A percentile compares a stretch with the other conserved stretches of the same genome.
Evolutionary conservation across 2,329 filamentous ascomycete species (phyloP).

Genomic region (Dothistroma septosporum): DNA sequence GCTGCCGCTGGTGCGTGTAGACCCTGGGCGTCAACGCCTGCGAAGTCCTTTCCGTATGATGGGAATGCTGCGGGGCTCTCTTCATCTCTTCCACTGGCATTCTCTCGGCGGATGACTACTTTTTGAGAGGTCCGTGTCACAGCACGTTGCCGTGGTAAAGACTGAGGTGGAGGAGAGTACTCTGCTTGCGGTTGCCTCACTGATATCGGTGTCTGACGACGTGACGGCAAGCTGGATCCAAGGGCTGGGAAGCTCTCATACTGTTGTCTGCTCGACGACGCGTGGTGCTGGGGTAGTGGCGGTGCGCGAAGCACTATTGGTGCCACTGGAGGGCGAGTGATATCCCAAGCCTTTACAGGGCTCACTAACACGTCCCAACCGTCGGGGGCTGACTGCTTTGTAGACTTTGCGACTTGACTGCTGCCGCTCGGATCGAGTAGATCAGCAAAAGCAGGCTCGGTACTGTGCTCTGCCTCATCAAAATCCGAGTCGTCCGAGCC

Average conservation of each 20-base stretch:
- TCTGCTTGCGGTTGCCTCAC: background rate
- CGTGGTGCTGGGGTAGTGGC: background rate
- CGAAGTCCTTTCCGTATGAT: constrained; percentile 7
- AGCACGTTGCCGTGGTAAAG: background rate
- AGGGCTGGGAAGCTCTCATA: background rate
- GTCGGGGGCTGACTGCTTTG: background rate
- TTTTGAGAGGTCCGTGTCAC: background rate
- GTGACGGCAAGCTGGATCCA: background rate
- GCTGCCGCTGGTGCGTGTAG: constrained; percentile 11
- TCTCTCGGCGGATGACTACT: background rate
- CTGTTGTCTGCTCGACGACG: background rate
- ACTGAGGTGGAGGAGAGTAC: background rate
- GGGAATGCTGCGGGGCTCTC: background rate
- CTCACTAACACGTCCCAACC: background rate
- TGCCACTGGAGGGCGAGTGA: background rate
- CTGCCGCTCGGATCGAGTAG: background rate
- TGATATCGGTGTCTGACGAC: background rate
- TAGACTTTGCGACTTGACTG: background rate
- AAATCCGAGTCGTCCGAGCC: background rate
- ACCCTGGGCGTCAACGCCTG: constrained; percentile 15
- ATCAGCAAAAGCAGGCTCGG: background rate
- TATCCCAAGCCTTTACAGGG: background rate
- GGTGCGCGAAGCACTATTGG: background rate
- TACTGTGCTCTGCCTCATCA: background rate
- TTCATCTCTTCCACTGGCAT: background rate